phyloP scores from a whole-genome alignment of 768 basidiomycete genomes.

The Austroboletus festivus region DNA sequence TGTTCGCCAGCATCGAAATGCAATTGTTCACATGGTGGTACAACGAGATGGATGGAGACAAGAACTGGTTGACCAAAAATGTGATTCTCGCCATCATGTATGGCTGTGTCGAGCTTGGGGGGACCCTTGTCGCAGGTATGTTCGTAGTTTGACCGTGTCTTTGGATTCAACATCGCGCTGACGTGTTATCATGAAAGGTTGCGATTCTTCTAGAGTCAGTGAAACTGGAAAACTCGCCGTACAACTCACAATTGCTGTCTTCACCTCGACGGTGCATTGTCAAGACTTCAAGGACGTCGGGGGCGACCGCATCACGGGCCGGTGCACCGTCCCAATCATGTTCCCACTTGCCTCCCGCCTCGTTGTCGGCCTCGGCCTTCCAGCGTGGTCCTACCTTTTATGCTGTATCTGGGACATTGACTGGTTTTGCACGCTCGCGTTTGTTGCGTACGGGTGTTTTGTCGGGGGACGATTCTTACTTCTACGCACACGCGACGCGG shows the following conservation, averaged over 20 bases:
- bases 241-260: conserved; percentile 34
- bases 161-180: no score
- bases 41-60: conserved; percentile 33
- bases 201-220: conserved; percentile 24
- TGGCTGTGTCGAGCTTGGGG: conserved; percentile 36
- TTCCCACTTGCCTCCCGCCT: conserved; percentile 37
- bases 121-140: conserved; percentile 38
- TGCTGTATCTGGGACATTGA: conserved; percentile 37
- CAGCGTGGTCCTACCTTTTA: conserved; percentile 37
- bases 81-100: conserved; percentile 38
- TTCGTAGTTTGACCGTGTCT: background rate
- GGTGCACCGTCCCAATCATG: conserved; percentile 44
- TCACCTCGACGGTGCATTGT: conserved; percentile 46
- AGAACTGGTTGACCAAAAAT: conserved; percentile 39
- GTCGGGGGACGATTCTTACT: conserved; percentile 25
- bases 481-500: conserved; percentile 26
- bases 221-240: conserved; percentile 21
- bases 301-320: conserved; percentile 40
- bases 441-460: conserved; percentile 32
- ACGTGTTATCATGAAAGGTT: conserved; percentile 10
- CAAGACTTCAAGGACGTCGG: conserved; percentile 47
- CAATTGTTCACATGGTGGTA: conserved; percentile 18
- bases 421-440: conserved; percentile 18
- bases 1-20: conserved; percentile 24
- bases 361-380: conserved; percentile 33